Evolutionary conservation across 169 alveolate genomes (phyloP), one percentile per base, ranked within the genome.

Genomic region (Eimeria maxima): DNA sequence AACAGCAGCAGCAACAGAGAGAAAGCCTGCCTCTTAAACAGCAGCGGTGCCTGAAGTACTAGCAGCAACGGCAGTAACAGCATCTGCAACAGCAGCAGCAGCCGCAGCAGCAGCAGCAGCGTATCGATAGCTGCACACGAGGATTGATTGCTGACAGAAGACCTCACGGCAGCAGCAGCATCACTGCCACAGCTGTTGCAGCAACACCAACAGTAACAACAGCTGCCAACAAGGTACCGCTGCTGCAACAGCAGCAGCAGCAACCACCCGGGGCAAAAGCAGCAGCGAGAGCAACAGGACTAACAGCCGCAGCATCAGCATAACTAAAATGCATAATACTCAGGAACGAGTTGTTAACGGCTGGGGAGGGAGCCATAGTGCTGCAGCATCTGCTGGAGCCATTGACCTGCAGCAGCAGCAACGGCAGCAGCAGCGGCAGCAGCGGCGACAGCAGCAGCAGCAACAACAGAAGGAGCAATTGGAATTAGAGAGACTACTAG

Each of bases 391-490:
- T n/a, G n/a, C n/a, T n/a, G n/a, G n/a, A n/a, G n/a, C n/a, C n/a
- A n/a, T n/a, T n/a, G n/a, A n/a, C n/a, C n/a, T n/a, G n/a, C 86
- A 74, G 86, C 86, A 6, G 38, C 88, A 78, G 67, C 88, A 78
- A 27, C 67, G 6, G 88, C 53, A 78, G 57, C 88, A 45, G 88
- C 57, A 78, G 63, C 88, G 63, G 63, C 88, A 78, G 63, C 55
- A 29, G 55, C 4, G 29, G 55, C 27, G 29, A 27, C 44, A 38
- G 83, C 83, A 27, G 47, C 83, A 27, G 83, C 83, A 73, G 83
- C 83, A 73, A 47, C 83, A n/a, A 27, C 88, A 45, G 88, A 57
- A 42, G 63, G 65, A 29, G 57, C 22, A 78, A 4, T 50, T 16
- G 33, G 27, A 4, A 38, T 20, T 78, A 29, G 88, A 78, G 20